Conservation (phyloP, 495 filamentous ascomycete species). For the Penicillium canescens region DNA sequence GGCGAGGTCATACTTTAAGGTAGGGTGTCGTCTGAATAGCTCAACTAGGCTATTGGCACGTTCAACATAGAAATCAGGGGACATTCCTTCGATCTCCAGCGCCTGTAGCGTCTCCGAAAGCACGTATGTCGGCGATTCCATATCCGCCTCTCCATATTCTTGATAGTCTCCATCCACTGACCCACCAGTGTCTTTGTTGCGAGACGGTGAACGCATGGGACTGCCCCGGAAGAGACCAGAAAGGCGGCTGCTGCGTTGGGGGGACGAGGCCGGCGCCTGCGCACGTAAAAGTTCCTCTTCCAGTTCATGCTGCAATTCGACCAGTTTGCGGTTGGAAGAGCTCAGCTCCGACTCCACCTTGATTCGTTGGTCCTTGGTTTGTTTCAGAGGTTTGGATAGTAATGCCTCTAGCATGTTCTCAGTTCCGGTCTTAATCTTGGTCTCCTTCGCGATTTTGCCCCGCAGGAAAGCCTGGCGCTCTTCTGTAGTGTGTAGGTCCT, state of each 20-base stretch:
- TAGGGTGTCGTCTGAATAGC: constrained; percentile 88
- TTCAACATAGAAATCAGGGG: constrained; percentile 91
- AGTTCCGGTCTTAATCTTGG: constrained; percentile 95
- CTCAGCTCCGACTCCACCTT: constrained; percentile 89
- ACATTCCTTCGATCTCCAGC: constrained; percentile 81
- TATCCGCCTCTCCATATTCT: constrained; percentile 58
- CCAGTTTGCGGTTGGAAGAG: constrained; percentile 87
- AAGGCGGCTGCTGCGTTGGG: constrained; percentile 63
- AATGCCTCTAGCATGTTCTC: constrained; percentile 96
- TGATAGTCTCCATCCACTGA: constrained; percentile 44
- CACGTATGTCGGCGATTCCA: constrained; percentile 87
- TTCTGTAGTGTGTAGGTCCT: constrained; percentile 61
- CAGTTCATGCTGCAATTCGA: constrained; percentile 75
- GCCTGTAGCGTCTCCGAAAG: constrained; percentile 86
- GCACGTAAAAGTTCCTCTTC: constrained; percentile 67
- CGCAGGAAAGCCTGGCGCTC: constrained; percentile 71
- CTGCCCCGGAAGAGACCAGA: constrained; percentile 67
- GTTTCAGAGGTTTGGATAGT: constrained; percentile 92
- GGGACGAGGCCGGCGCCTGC: constrained; percentile 64
- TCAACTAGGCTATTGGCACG: constrained; percentile 88
- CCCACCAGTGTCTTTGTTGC: constrained; percentile 39
- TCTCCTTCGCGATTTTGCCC: constrained; percentile 86
- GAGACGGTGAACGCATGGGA: constrained; percentile 65
- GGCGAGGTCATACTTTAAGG: constrained; percentile 90
- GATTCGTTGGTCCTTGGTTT: constrained; percentile 85